Percentiles rank a stretch among this genome's conserved stretches.
These are phyloP conservation scores for Sporisorium sorghi DNA, from an alignment of 1,284 basidiomycete species.

Conservation along the genomic window DNA sequence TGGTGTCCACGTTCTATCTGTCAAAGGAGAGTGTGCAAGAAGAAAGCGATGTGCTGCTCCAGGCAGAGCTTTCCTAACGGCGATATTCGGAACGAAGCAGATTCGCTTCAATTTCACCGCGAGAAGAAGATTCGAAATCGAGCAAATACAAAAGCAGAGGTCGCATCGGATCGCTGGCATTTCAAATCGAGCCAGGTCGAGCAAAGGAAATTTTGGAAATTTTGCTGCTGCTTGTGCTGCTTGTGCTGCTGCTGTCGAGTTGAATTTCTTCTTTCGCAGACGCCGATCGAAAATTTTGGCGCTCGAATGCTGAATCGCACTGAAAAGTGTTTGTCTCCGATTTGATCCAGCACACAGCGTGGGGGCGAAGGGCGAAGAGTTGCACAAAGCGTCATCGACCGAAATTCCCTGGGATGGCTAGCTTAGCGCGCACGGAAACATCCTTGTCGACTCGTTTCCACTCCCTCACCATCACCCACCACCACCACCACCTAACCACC, in stretches of 20 bases:
- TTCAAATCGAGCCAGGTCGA: background rate
- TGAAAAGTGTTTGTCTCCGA: constrained; percentile 4
- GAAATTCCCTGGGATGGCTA: background rate
- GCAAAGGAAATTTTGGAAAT: background rate
- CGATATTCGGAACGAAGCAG: constrained; percentile 32
- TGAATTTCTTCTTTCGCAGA: no score
- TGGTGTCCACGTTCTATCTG: background rate
- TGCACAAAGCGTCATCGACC: constrained; percentile 16
- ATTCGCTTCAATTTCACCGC: background rate
- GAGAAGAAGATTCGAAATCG: constrained; percentile 11
- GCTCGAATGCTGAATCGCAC: background rate
- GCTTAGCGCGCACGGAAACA: constrained; percentile 17
- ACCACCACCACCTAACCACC: constrained; percentile 18
- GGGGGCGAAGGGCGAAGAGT: no score
- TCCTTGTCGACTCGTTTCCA: constrained; percentile 5
- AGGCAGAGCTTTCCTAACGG: constrained; percentile 10
- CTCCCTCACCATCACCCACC: constrained; percentile 2
- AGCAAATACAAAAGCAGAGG: constrained; percentile 18
- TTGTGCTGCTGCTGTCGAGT: no score
- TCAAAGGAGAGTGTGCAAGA: no score
- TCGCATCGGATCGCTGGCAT: background rate
- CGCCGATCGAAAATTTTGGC: constrained; percentile 4
- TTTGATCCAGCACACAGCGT: constrained; percentile 1
- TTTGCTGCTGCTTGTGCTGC: no score
- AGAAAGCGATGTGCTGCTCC: background rate